Evolutionary conservation across 2,329 filamentous ascomycete species (phyloP).

Genomic region (Fonsecaea monophora): DNA sequence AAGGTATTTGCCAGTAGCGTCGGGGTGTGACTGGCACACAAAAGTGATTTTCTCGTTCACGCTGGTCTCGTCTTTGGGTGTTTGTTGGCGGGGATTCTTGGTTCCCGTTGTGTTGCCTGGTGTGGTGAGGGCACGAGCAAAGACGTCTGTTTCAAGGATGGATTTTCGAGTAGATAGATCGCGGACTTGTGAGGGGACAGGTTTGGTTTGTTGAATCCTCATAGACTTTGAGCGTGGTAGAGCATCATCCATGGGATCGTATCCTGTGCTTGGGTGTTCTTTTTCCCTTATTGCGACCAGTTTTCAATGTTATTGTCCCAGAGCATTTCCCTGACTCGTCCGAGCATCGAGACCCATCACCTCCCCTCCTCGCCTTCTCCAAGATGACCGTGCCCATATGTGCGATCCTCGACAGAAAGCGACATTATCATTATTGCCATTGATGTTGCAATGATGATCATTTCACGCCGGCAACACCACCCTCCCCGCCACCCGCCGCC

Average conservation of each 20-base stretch:
- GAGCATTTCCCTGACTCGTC: neutral
- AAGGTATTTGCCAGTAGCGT: neutral
- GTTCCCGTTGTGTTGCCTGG: neutral
- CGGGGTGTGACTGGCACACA: neutral
- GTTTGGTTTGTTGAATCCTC: neutral
- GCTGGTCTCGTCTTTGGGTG: neutral
- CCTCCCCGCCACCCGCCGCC: conserved; percentile 21
- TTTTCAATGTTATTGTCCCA: neutral
- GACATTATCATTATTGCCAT: neutral
- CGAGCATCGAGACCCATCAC: no score
- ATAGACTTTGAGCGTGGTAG: neutral
- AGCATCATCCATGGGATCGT: neutral
- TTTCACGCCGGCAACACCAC: neutral
- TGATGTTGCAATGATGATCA: no score
- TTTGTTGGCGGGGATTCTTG: neutral
- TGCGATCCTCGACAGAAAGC: no score
- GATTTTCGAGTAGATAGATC: neutral
- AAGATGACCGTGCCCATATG: no score
- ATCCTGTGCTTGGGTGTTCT: neutral
- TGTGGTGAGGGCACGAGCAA: neutral
- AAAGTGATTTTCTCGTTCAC: neutral
- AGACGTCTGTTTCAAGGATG: neutral
- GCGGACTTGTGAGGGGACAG: neutral
- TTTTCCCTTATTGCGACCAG: no score
- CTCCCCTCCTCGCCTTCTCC: no score